phyloP scores from a whole-genome alignment of 257 asterid genomes.

The Solanum tarijense region DNA sequence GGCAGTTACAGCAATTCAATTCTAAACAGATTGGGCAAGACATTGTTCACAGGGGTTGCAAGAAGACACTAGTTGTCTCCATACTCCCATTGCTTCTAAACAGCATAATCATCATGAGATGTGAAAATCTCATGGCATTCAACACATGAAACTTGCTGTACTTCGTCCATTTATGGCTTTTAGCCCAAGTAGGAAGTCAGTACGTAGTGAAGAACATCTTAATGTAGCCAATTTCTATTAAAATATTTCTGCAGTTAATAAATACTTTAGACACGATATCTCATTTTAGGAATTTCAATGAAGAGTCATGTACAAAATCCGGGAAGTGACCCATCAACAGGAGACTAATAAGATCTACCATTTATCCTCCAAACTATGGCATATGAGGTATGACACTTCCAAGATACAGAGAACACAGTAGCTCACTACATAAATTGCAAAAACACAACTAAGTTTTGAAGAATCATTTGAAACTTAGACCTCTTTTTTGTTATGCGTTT shows the following conservation, averaged over 20 bases:
- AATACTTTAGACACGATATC: conserved; percentile 34
- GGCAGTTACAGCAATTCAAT: conserved; percentile 25
- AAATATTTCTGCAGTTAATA: conserved; percentile 33
- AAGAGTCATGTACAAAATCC: conserved; percentile 26
- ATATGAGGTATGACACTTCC: neutral
- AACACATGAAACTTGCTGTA: conserved; percentile 20
- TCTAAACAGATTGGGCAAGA: conserved; percentile 27
- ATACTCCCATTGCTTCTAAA: conserved; percentile 20
- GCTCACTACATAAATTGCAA: neutral
- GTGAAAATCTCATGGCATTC: conserved; percentile 30
- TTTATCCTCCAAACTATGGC: neutral
- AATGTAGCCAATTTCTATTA: conserved; percentile 28
- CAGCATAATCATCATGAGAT: conserved; percentile 27
- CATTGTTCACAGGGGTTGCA: conserved; percentile 24
- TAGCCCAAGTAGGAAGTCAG: conserved; percentile 45
- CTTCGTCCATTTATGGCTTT: conserved; percentile 19
- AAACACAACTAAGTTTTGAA: neutral
- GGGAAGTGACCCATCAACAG: conserved; percentile 12
- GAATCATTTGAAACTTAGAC: neutral
- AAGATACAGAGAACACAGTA: neutral
- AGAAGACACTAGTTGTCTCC: conserved; percentile 30
- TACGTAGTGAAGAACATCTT: conserved; percentile 25
- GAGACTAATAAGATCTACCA: conserved; percentile 9
- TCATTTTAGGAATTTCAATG: conserved; percentile 30
- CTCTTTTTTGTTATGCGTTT: neutral